Conservation (phyloP, 768 basidiomycete genomes). For the Pleurotus pulmonarius region DNA sequence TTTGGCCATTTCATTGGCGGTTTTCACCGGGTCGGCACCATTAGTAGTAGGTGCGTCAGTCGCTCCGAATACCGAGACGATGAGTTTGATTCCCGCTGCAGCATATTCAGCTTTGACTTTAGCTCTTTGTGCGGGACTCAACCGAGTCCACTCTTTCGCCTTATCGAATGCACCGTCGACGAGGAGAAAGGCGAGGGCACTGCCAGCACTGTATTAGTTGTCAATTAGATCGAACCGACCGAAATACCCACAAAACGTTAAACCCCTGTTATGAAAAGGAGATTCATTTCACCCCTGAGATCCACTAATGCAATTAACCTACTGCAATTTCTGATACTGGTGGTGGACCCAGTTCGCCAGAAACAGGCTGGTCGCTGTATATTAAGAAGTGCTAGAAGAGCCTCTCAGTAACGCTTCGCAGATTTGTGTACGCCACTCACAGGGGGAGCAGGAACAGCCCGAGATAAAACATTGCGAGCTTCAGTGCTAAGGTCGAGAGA, state of each 20-base stretch:
- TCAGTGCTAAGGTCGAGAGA: not conserved
- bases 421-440: not conserved
- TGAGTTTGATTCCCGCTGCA: conserved; percentile 54
- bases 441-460: conserved; percentile 42
- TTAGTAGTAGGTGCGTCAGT: conserved; percentile 52
- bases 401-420: not conserved
- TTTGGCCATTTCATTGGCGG: conserved; percentile 61
- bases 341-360: conserved; percentile 46
- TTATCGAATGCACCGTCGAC: conserved; percentile 56
- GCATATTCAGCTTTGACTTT: conserved; percentile 47
- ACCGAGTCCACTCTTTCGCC: conserved; percentile 49
- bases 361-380: conserved; percentile 38
- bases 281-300: not conserved
- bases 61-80: conserved; percentile 64
- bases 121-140: conserved; percentile 41
- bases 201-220: conserved; percentile 11
- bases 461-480: conserved; percentile 26
- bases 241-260: conserved; percentile 48
- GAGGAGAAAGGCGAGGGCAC: conserved; percentile 52
- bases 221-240: not conserved
- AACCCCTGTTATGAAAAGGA: conserved; percentile 37
- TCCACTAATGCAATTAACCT: conserved; percentile 1
- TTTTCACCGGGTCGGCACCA: conserved; percentile 57
- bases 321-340: conserved; percentile 40
- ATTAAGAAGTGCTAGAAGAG: conserved; percentile 34